Evolutionary conservation across 345 rosid genomes (phyloP).

Genomic region (Boechera retrofracta): DNA sequence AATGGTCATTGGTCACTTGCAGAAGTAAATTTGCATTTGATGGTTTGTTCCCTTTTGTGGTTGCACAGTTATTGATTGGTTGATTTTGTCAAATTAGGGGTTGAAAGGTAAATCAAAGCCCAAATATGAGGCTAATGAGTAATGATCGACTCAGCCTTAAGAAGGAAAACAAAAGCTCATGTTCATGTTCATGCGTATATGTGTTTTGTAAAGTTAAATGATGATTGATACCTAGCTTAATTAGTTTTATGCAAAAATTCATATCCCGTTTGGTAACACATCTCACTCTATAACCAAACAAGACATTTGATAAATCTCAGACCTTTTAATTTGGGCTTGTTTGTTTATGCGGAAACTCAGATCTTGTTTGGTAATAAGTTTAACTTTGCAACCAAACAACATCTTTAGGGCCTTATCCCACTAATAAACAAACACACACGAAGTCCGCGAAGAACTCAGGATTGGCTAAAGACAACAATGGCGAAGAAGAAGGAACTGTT

Average conservation of each 20-base stretch:
- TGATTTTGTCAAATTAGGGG: too few species aligned
- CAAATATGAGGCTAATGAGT: too few species aligned
- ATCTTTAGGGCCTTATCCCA: slow-evolving; percentile 19
- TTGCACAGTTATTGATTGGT: too few species aligned
- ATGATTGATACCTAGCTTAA: too few species aligned
- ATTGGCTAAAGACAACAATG: slow-evolving; percentile 30
- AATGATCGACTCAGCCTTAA: neutral
- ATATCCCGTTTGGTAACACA: too few species aligned
- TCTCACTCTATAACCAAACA: neutral
- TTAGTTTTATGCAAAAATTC: too few species aligned
- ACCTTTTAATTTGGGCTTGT: neutral
- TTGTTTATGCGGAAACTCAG: neutral
- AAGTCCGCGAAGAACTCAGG: slow-evolving; percentile 1
- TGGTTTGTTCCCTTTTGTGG: too few species aligned
- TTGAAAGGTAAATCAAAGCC: too few species aligned
- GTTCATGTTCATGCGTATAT: too few species aligned
- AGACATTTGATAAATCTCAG: neutral
- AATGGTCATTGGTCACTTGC: neutral
- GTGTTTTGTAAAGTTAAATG: too few species aligned
- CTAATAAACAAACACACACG: neutral
- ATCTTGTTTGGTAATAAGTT: neutral
- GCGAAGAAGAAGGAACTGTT: slow-evolving; percentile 71
- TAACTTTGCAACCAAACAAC: slow-evolving; percentile 24
- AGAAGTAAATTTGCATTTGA: neutral
- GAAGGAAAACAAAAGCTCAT: too few species aligned